A percentile compares a stretch with the other conserved stretches of the same genome.
These are phyloP conservation scores for Termitomyces sp. DNA, from an alignment of 768 basidiomycete genomes.

Conservation along the genomic window DNA sequence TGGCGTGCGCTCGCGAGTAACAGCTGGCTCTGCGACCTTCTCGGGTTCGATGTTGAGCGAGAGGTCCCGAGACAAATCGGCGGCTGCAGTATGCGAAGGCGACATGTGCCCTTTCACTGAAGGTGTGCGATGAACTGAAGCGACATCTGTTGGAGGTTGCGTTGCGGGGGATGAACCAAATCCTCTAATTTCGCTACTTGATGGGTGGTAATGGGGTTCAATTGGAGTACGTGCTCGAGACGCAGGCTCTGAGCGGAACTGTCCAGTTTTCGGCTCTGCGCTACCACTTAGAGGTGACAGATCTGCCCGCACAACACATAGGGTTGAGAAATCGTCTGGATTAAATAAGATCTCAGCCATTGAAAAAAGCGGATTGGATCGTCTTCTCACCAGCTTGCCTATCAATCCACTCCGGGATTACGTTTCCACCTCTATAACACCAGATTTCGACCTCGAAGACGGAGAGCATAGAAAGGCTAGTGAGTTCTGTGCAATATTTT, in stretches of 20 bases:
- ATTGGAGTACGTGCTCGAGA: slow-evolving; percentile 51
- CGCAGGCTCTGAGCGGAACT: slow-evolving; percentile 36
- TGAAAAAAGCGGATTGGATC: neutral
- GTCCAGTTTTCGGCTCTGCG: slow-evolving; percentile 60
- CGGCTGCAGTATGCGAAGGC: slow-evolving; percentile 10
- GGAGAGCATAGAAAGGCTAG: slow-evolving; percentile 66
- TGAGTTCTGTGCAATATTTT: slow-evolving; percentile 80
- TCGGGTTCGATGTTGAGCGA: slow-evolving; percentile 14
- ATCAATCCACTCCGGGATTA: slow-evolving; percentile 70
- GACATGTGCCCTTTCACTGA: slow-evolving; percentile 9
- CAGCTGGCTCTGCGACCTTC: slow-evolving; percentile 5
- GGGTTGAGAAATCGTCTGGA: slow-evolving; percentile 65
- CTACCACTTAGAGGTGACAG: slow-evolving; percentile 67
- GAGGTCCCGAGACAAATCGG: slow-evolving; percentile 14
- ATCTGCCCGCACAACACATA: slow-evolving; percentile 77
- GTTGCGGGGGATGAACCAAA: slow-evolving; percentile 12
- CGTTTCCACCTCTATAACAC: slow-evolving; percentile 76
- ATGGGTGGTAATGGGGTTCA: slow-evolving; percentile 13
- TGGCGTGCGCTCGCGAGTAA: slow-evolving; percentile 4
- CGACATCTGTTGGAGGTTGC: slow-evolving; percentile 3
- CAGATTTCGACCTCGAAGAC: slow-evolving; percentile 84
- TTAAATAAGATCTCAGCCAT: neutral
- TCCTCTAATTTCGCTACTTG: slow-evolving; percentile 19
- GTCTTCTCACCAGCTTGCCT: slow-evolving; percentile 44
- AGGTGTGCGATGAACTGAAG: slow-evolving; percentile 8